Percentiles rank a stretch among this genome's conserved stretches.
phyloP scores from a whole-genome alignment of 2,329 filamentous ascomycete genomes.

The Xylariaceae sp. region DNA sequence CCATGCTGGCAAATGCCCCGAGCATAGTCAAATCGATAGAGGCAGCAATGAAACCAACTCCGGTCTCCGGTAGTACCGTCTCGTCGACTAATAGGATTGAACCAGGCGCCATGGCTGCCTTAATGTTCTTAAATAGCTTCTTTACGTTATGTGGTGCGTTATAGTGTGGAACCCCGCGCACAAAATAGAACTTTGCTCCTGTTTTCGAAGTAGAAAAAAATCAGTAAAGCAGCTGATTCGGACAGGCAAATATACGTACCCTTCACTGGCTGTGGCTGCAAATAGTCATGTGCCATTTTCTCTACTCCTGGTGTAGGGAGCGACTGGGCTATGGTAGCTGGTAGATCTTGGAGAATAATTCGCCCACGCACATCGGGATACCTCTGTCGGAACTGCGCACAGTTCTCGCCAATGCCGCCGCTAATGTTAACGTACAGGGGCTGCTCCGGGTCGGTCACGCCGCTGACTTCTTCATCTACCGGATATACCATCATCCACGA shows the following conservation, averaged over 20 bases:
- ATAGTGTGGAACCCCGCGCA: conserved; percentile 23
- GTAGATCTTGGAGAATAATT: conserved; percentile 20
- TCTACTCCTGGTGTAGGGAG: conserved; percentile 11
- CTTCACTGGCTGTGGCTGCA: conserved; percentile 14
- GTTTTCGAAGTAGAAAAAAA: too few relatives aligned
- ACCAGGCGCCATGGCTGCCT: conserved; percentile 15
- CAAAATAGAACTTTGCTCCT: conserved; percentile 28
- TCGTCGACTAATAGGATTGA: conserved; percentile 27
- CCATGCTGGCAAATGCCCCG: conserved; percentile 8
- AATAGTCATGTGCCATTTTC: conserved; percentile 15
- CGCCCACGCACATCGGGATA: conserved; percentile 16
- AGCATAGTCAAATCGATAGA: conserved; percentile 26
- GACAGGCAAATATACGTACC: too few relatives aligned
- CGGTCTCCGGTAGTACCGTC: conserved; percentile 19
- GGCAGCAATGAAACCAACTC: not conserved
- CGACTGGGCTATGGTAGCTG: conserved; percentile 3
- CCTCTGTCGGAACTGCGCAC: conserved; percentile 8
- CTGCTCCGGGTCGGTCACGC: not conserved
- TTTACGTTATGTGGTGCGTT: conserved; percentile 10
- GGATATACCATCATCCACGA: conserved; percentile 29
- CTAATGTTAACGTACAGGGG: conserved; percentile 19
- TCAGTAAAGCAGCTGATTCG: too few relatives aligned
- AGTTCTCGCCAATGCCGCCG: conserved; percentile 20
- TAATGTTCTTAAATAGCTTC: conserved; percentile 11
- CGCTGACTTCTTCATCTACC: not conserved